Conservation (phyloP, 495 filamentous ascomycete species). For the Penicillium paxilli region DNA sequence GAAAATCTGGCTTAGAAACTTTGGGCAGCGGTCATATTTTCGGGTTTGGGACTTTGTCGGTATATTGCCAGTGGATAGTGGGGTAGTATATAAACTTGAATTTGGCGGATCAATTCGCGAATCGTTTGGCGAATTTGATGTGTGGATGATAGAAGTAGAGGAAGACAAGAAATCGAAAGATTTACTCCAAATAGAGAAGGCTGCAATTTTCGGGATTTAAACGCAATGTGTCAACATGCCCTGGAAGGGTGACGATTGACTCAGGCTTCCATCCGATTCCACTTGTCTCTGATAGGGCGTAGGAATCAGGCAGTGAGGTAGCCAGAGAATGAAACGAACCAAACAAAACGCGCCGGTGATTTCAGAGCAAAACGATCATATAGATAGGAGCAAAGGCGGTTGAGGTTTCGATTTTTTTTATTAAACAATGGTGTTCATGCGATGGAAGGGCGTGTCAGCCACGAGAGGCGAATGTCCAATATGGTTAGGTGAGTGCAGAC, state of each 20-base stretch:
- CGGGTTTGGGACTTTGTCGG: background rate
- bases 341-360: background rate
- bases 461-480: background rate
- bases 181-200: no score
- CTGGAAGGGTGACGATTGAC: constrained; percentile 12
- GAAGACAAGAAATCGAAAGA: no score
- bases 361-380: no score
- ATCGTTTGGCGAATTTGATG: background rate
- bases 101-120: background rate
- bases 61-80: background rate
- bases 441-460: background rate
- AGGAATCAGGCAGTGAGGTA: background rate
- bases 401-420: no score
- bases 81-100: background rate
- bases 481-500: background rate
- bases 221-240: constrained; percentile 16
- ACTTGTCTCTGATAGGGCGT: constrained; percentile 25
- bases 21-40: no score
- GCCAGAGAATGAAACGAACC: background rate
- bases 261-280: constrained; percentile 33
- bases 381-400: no score
- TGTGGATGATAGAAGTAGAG: no score
- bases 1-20: background rate
- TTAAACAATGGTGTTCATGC: background rate
- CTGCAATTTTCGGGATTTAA: no score